Percentiles rank a stretch among this genome's conserved stretches.
These are phyloP conservation scores for Metschnikowia henanensis DNA, from an alignment of 805 yeast genomes.

Conservation along the genomic window DNA sequence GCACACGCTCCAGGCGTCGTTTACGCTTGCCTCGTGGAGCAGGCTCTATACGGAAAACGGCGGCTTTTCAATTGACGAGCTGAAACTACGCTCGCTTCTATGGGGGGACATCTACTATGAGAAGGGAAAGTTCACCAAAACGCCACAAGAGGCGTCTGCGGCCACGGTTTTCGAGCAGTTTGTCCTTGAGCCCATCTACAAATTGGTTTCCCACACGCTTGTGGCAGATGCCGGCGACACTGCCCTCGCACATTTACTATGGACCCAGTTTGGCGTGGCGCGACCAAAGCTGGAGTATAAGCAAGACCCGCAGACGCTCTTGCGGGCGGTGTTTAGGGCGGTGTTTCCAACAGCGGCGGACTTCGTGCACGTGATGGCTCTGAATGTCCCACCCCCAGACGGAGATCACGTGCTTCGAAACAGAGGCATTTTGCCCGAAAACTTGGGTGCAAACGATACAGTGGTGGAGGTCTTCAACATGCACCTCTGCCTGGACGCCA, in stretches of 20 bases:
- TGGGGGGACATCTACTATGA: slow-evolving; percentile 79
- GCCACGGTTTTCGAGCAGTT: slow-evolving; percentile 57
- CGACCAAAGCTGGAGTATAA: slow-evolving; percentile 42
- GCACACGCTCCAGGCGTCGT: slow-evolving; percentile 57
- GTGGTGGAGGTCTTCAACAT: slow-evolving; percentile 47
- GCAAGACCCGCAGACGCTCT: slow-evolving; percentile 58
- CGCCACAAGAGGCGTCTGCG: slow-evolving; percentile 21
- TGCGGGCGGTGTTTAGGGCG: slow-evolving; percentile 51
- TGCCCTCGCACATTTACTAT: slow-evolving; percentile 43
- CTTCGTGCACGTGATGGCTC: slow-evolving; percentile 49
- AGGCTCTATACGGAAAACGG: slow-evolving; percentile 32
- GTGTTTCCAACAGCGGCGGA: slow-evolving; percentile 55
- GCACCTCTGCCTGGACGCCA: slow-evolving; percentile 54
- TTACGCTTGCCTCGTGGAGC: slow-evolving; percentile 68
- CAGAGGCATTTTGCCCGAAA: slow-evolving; percentile 19
- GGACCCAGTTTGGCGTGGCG: slow-evolving; percentile 46
- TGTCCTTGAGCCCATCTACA: slow-evolving; percentile 78
- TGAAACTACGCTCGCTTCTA: slow-evolving; percentile 50
- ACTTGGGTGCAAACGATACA: slow-evolving; percentile 26
- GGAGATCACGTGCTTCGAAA: not conserved
- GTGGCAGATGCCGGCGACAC: slow-evolving; percentile 44
- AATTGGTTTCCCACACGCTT: slow-evolving; percentile 61
- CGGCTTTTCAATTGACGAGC: slow-evolving; percentile 18
- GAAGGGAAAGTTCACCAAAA: slow-evolving; percentile 44
- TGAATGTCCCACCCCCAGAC: slow-evolving; percentile 20